These are phyloP conservation scores for Neopestalotiopsis clavispora DNA, from an alignment of 2,329 filamentous ascomycete genomes.

Conservation along the genomic window DNA sequence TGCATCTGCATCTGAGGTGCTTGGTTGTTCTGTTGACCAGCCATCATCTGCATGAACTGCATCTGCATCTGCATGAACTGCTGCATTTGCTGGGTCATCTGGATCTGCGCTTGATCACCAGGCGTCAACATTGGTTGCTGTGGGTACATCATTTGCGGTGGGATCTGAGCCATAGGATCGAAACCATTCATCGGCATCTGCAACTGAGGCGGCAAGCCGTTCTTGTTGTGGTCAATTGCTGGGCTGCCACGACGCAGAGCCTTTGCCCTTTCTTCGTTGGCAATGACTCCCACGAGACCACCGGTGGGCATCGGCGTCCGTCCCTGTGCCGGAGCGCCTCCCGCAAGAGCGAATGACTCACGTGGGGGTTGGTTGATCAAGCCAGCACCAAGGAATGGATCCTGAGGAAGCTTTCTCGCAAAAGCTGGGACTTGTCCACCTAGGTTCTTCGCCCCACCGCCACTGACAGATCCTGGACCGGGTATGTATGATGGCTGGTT, in stretches of 20 bases:
- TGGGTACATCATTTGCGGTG: slow-evolving; percentile 55
- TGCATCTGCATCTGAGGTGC: slow-evolving; percentile 23
- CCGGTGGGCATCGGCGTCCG: slow-evolving; percentile 63
- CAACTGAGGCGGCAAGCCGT: slow-evolving; percentile 35
- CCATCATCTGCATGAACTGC: slow-evolving; percentile 91
- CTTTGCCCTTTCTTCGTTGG: slow-evolving; percentile 78
- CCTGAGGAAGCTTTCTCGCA: slow-evolving; percentile 79
- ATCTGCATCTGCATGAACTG: slow-evolving; percentile 94
- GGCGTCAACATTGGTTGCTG: slow-evolving; percentile 52
- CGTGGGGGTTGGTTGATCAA: slow-evolving; percentile 74
- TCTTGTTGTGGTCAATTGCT: slow-evolving; percentile 59
- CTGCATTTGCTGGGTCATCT: slow-evolving; percentile 83
- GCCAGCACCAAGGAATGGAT: slow-evolving; percentile 83
- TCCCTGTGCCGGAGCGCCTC: slow-evolving; percentile 52
- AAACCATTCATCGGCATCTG: slow-evolving; percentile 43
- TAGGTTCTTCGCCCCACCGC: slow-evolving; percentile 46
- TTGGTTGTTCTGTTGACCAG: slow-evolving; percentile 42
- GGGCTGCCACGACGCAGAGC: slow-evolving; percentile 81
- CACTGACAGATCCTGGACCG: slow-evolving; percentile 61
- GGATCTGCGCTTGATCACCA: slow-evolving; percentile 75
- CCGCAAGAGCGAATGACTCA: slow-evolving; percentile 75
- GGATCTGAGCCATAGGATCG: slow-evolving; percentile 55
- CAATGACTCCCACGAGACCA: slow-evolving; percentile 87
- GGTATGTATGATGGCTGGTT: slow-evolving; percentile 50
- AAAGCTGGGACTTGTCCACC: slow-evolving; percentile 74